Base-by-base conservation (phyloP, 78 protist species). In the Dictyostelium intermedium region DNA sequence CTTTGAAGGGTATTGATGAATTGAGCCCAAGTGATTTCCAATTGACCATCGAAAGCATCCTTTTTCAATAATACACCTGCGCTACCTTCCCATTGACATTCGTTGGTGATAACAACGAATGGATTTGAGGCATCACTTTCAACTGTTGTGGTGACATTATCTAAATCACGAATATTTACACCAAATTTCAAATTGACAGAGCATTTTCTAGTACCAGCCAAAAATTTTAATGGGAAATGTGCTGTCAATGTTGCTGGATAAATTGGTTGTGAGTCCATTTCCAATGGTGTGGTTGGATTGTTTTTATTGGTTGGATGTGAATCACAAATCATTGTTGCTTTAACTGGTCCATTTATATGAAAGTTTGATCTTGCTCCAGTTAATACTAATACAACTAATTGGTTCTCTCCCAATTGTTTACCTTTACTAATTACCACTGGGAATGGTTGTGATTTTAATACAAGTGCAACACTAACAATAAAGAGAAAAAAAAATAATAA, bases 91-190 rank as follows among this genome's bases (percentile, higher is more conserved):
- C 91, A 95, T 82, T 95, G 97, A 60, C 93, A 85, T 39, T 95
- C 93, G 72, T 95, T 85, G n/a, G 97, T 95, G 37, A 95, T 87
- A 2, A 95, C 97, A 4, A 95, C 97, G 73, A 95, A 95, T 63
- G 94, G 92, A 43, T 83, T 76, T 5, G 95, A 83, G 9, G 86
- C 74, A 41, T 95, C 93, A 81, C 91, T 80, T 53, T 95, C 97
- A 32, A 95, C 96, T 2, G 96, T 83, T 2, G 92, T 83, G 1
- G 92, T 86, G 9, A 82, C 84, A 34, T 82, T 86, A 30, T 86
- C 96, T 61, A 85, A 76, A 39, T 86, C 87, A 70, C 92, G 79
- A 27, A 92, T 81, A 30, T 92, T 85, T 39, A 92, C 92, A 41
- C 92, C 96, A 41, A 92, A 92, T 60, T 92, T 92, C 82, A 92